These are phyloP conservation scores for Verticillium albo-atrum DNA, from an alignment of 2,329 filamentous ascomycete species.

Conservation along the genomic window DNA sequence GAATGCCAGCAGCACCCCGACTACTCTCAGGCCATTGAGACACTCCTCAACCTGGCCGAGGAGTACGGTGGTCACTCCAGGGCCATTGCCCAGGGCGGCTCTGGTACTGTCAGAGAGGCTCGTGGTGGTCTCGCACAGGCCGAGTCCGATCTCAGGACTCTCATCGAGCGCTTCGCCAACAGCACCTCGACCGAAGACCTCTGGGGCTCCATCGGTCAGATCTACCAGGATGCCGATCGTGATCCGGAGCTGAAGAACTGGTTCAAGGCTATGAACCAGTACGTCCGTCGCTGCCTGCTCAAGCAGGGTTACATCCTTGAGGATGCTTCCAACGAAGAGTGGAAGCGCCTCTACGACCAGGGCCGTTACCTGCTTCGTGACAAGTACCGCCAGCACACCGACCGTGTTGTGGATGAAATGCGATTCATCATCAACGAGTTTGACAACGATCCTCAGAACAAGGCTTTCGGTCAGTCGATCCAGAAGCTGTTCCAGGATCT, in stretches of 20 bases:
- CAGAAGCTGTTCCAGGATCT: slow-evolving; percentile 83
- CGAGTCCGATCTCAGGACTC: slow-evolving; percentile 75
- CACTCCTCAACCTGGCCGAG: slow-evolving; percentile 78
- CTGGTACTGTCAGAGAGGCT: slow-evolving; percentile 68
- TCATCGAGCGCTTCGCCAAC: slow-evolving; percentile 95
- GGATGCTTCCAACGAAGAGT: slow-evolving; percentile 72
- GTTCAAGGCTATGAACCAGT: slow-evolving; percentile 77
- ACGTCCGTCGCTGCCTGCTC: slow-evolving; percentile 77
- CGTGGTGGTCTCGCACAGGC: slow-evolving; percentile 64
- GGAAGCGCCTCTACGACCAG: slow-evolving; percentile 79
- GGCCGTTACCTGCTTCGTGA: slow-evolving; percentile 84
- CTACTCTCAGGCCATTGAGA: slow-evolving; percentile 88
- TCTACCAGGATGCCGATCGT: slow-evolving; percentile 82
- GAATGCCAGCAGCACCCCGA: slow-evolving; percentile 95
- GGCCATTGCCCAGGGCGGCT: slow-evolving; percentile 57
- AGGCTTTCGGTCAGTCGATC: slow-evolving; percentile 68
- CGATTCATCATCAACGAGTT: slow-evolving; percentile 90
- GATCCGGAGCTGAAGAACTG: slow-evolving; percentile 84
- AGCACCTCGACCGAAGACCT: slow-evolving; percentile 84
- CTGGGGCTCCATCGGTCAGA: slow-evolving; percentile 75
- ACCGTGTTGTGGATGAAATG: slow-evolving; percentile 81
- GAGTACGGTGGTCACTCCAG: slow-evolving; percentile 75
- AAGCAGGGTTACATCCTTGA: slow-evolving; percentile 90
- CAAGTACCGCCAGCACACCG: slow-evolving; percentile 81
- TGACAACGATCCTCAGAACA: slow-evolving; percentile 82